Base-by-base conservation (phyloP, 108 stramenopile species). In the Phaeodactylum tricornutum region DNA sequence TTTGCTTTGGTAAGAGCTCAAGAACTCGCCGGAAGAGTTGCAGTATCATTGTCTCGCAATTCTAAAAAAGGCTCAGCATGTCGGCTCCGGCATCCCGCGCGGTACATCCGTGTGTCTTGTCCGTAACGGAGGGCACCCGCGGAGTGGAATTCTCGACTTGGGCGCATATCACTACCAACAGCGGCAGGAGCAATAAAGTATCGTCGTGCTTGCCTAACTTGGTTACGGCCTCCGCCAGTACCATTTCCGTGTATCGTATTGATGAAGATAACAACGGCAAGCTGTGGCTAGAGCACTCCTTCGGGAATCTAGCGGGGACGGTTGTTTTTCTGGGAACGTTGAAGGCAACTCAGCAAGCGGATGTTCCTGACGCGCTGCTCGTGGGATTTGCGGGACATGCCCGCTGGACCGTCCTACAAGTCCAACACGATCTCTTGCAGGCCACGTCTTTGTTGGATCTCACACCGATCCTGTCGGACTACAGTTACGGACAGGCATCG, bases 371-470 rank as follows among this genome's bases (percentile, higher is more conserved):
- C 50, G 37, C 72, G 1, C 53, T 91, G 16, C 29, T 91, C 30
- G 43, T 91, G 31, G 88, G 84, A 31, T 91, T 91, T 52, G 65
- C 75, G 0, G 88, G 88, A 5, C 62, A 72, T 53, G 83, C 88
- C 0, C 69, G 82, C 16, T 66, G 86, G 29, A 61, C 69, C 2
- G 41, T 81, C 14, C 75, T 75, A 0, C 74, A 28, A 55, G 12
- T 48, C 30, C 64, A 56, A 28, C 61, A 71, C 15, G 67, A 74
- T 26, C 57, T 86, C 9, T 62, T 91, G 21, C 31, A 68, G 17
- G 88, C 84, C 6, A 75, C 73, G 11, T 69, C 65, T 39, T 60
- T 86, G 27, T 42, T 91, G 16, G 88, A 91, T 63, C 47, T 91
- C 46, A 79, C 81, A 15, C 55, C 71, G 3, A 72, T 79, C 6